Percentiles rank a stretch among this genome's conserved stretches.
Conservation (phyloP, 805 yeast genomes). For the Candida cerambycidarum region DNA sequence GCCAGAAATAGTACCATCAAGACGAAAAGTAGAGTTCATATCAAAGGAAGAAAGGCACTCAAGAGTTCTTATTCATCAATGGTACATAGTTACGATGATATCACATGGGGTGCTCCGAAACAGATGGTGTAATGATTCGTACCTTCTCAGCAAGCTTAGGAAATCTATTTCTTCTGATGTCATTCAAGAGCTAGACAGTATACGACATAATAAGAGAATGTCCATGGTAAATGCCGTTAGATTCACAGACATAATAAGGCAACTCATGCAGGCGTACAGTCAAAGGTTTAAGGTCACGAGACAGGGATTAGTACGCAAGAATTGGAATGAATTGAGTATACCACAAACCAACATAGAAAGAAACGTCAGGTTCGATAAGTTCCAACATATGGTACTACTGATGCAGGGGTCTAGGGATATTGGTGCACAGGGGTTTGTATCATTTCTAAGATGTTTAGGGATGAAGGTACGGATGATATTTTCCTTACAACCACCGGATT, state of each 20-base stretch:
- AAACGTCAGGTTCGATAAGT: slow-evolving; percentile 39
- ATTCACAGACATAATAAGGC: slow-evolving; percentile 74
- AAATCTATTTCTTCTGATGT: slow-evolving; percentile 44
- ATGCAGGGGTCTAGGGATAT: slow-evolving; percentile 73
- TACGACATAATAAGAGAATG: slow-evolving; percentile 10
- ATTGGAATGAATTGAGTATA: slow-evolving; percentile 31
- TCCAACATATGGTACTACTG: slow-evolving; percentile 40
- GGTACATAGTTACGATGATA: slow-evolving; percentile 57
- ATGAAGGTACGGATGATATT: slow-evolving; percentile 72
- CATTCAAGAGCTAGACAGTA: slow-evolving; percentile 9
- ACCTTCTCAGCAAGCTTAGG: slow-evolving; percentile 41
- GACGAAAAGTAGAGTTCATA: slow-evolving; percentile 36
- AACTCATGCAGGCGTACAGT: slow-evolving; percentile 63
- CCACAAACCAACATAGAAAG: slow-evolving; percentile 23
- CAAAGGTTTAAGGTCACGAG: slow-evolving; percentile 49
- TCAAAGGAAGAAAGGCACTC: slow-evolving; percentile 53
- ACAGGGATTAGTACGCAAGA: slow-evolving; percentile 35
- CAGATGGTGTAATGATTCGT: slow-evolving; percentile 62
- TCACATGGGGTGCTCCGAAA: slow-evolving; percentile 70
- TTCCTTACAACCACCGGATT: slow-evolving; percentile 91
- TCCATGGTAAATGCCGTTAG: slow-evolving; percentile 54
- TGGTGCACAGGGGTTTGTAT: slow-evolving; percentile 85
- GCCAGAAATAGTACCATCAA: slow-evolving; percentile 17
- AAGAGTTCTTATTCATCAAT: slow-evolving; percentile 58
- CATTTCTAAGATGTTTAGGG: slow-evolving; percentile 67